These are phyloP conservation scores for Canavalia gladiata DNA, from an alignment of 306 rosid genomes.

Conservation along the genomic window DNA sequence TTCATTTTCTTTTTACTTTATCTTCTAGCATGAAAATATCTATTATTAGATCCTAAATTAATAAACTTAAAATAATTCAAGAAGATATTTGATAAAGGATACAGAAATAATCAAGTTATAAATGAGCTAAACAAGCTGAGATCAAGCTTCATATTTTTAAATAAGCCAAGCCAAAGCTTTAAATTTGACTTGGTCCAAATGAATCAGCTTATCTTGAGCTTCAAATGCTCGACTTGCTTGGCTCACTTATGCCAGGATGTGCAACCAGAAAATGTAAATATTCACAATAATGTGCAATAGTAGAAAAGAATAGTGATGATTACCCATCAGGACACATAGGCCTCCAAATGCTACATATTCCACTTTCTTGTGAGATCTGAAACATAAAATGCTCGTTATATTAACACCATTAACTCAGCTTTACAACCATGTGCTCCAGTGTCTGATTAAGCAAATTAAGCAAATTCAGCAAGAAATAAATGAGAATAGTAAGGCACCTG, in stretches of 20 bases:
- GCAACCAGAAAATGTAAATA: neutral
- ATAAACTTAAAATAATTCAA: neutral
- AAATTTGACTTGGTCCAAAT: neutral
- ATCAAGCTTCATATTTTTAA: neutral
- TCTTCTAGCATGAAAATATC: neutral
- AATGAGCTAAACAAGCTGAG: neutral
- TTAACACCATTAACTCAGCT: constrained; percentile 34
- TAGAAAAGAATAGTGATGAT: constrained; percentile 38
- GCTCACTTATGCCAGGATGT: neutral
- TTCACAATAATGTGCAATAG: constrained; percentile 6
- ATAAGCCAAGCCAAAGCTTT: neutral
- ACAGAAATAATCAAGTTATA: neutral
- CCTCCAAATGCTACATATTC: constrained; percentile 94
- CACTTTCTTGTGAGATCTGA: constrained; percentile 66
- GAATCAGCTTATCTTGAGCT: neutral
- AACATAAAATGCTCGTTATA: constrained; percentile 52
- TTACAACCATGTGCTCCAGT: constrained; percentile 12
- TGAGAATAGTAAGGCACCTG: constrained; percentile 63
- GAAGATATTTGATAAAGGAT: neutral
- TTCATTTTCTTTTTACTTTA: neutral
- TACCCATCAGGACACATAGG: constrained; percentile 96
- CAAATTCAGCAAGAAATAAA: constrained; percentile 39
- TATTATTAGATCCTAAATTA: neutral
- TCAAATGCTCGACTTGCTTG: neutral
- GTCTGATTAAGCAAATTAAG: constrained; percentile 32